Conservation (phyloP, 75 land plant species). For the Sequoiadendron giganteum region DNA sequence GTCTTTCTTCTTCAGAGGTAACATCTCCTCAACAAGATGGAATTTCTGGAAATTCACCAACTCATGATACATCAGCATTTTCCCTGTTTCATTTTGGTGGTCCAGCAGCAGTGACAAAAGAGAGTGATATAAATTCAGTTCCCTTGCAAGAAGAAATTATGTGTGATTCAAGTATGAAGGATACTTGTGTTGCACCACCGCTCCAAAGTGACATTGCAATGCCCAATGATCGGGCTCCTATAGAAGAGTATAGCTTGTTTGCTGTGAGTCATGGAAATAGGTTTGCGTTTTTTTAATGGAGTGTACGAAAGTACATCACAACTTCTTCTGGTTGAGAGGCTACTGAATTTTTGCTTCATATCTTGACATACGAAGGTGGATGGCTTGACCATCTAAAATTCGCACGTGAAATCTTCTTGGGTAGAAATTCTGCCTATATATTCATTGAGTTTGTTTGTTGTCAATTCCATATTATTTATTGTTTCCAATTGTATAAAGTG, state of each 20-base stretch:
- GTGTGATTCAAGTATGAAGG: conserved; percentile 15
- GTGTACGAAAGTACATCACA: conserved; percentile 13
- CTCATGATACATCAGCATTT: conserved; percentile 36
- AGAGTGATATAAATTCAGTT: conserved; percentile 13
- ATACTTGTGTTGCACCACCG: conserved; percentile 21
- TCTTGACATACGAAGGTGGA: conserved; percentile 11
- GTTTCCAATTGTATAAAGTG: conserved; percentile 18
- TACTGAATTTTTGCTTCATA: conserved; percentile 2
- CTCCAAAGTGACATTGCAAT: conserved; percentile 23
- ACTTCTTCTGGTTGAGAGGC: conserved; percentile 3
- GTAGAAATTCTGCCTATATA: conserved; percentile 15
- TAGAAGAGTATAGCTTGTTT: conserved; percentile 91
- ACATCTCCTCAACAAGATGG: conserved; percentile 14
- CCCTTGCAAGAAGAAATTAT: conserved; percentile 29
- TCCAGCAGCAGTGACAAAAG: conserved; percentile 47
- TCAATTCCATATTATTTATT: conserved; percentile 13
- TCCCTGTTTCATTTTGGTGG: conserved; percentile 96
- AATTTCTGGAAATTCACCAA: conserved; percentile 11
- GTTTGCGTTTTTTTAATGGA: conserved; percentile 74
- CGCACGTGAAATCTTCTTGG: conserved; percentile 9
- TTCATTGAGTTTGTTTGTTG: conserved; percentile 17
- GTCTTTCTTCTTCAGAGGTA: conserved; percentile 10
- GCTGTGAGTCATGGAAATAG: conserved; percentile 60
- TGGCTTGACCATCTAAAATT: conserved; percentile 11
- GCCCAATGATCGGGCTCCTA: conserved; percentile 34